Conservation (phyloP, 768 basidiomycete species). For the Rhizopogon salebrosus region DNA sequence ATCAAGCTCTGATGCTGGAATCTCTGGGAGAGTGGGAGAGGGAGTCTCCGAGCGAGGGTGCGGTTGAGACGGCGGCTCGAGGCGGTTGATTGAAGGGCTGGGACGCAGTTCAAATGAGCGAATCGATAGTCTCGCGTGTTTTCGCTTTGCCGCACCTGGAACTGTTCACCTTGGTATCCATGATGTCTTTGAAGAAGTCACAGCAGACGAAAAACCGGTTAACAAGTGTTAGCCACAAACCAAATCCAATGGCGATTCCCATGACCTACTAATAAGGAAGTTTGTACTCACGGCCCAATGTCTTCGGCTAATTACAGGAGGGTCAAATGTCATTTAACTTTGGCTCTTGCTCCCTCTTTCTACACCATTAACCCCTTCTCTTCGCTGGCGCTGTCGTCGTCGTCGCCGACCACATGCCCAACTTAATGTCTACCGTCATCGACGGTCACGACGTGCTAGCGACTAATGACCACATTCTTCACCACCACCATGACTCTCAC, state of each 20-base stretch:
- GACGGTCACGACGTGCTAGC: constrained; percentile 17
- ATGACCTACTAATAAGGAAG: constrained; percentile 4
- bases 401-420: constrained; percentile 7
- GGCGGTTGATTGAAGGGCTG: constrained; percentile 16
- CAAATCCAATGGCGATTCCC: not conserved
- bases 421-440: constrained; percentile 5
- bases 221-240: not conserved
- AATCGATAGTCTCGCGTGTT: not conserved
- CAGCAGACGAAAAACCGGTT: no score
- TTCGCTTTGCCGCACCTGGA: constrained; percentile 18
- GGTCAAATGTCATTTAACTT: constrained; percentile 10
- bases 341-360: constrained; percentile 10
- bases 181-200: constrained; percentile 13
- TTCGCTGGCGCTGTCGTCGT: constrained; percentile 13
- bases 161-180: constrained; percentile 17
- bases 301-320: constrained; percentile 28
- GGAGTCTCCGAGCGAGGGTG: constrained; percentile 16
- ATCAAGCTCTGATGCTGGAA: constrained; percentile 43
- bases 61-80: constrained; percentile 12
- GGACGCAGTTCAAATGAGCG: constrained; percentile 17
- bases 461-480: constrained; percentile 7
- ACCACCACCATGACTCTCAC: constrained; percentile 18
- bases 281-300: constrained; percentile 15
- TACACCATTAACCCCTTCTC: constrained; percentile 7
- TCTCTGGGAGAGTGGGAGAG: constrained; percentile 42